A percentile compares a stretch with the other conserved stretches of the same genome.
Evolutionary conservation across 192 early-diverging fungal genomes (phyloP).

Genomic region (Entomortierella beljakovae): DNA sequence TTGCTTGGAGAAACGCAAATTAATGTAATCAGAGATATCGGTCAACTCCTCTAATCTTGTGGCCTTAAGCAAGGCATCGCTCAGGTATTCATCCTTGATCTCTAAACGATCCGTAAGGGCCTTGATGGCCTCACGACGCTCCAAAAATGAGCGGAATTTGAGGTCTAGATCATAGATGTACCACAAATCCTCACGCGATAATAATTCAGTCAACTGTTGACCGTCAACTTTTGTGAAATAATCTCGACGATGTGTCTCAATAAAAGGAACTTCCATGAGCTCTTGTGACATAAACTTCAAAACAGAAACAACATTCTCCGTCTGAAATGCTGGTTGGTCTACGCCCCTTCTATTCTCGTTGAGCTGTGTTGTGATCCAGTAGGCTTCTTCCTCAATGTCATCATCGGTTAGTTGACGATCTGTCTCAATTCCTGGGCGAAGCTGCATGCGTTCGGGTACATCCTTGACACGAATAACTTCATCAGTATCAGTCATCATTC

Average conservation of each 20-base stretch:
- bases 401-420: slow-evolving; percentile 61
- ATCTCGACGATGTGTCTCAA: slow-evolving; percentile 87
- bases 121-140: slow-evolving; percentile 65
- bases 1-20: slow-evolving; percentile 62
- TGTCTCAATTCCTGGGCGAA: slow-evolving; percentile 63
- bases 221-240: slow-evolving; percentile 71
- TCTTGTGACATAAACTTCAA: slow-evolving; percentile 68
- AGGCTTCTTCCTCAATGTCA: slow-evolving; percentile 73
- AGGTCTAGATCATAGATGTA: slow-evolving; percentile 87
- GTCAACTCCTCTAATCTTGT: slow-evolving; percentile 70
- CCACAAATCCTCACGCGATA: slow-evolving; percentile 85
- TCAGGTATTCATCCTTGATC: slow-evolving; percentile 61
- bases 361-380: slow-evolving; percentile 63
- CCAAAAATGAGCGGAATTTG: slow-evolving; percentile 78
- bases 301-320: slow-evolving; percentile 41
- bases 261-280: slow-evolving; percentile 92
- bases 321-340: slow-evolving; percentile 28
- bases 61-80: slow-evolving; percentile 61
- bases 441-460: slow-evolving; percentile 93
- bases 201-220: slow-evolving; percentile 60
- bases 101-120: slow-evolving; percentile 62
- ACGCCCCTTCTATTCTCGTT: slow-evolving; percentile 35
- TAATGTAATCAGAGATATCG: slow-evolving; percentile 74
- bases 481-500: slow-evolving; percentile 93
- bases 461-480: slow-evolving; percentile 89